A percentile compares a stretch with the other conserved stretches of the same genome.
These are phyloP conservation scores for Helianthus annuus DNA, from an alignment of 129 eudicot species.

Conservation along the genomic window DNA sequence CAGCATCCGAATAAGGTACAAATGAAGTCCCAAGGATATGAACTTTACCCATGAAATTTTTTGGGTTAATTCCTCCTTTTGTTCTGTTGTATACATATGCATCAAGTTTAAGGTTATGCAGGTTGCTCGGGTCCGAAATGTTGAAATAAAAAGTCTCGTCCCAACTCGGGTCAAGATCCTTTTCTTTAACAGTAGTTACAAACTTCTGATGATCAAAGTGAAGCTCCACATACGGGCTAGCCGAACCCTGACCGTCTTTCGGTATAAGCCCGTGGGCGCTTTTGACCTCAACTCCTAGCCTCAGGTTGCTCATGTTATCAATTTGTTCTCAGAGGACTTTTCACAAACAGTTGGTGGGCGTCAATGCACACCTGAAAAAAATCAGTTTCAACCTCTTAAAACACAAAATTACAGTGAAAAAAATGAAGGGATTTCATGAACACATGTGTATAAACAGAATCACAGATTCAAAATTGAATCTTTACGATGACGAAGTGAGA, in stretches of 20 bases:
- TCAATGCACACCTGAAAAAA: constrained; percentile 15
- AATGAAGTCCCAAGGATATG: constrained; percentile 69
- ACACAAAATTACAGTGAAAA: background rate
- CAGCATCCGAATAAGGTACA: constrained; percentile 83
- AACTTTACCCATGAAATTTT: constrained; percentile 80
- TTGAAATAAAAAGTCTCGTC: constrained; percentile 83
- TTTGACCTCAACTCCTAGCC: constrained; percentile 85
- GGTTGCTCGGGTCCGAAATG: constrained; percentile 62
- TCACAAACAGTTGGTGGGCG: constrained; percentile 22
- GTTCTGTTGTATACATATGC: constrained; percentile 59
- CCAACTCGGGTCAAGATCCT: constrained; percentile 88
- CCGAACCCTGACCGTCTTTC: constrained; percentile 85
- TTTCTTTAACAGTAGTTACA: constrained; percentile 73
- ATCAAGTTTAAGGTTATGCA: constrained; percentile 62
- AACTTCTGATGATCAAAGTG: constrained; percentile 74
- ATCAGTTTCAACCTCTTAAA: background rate
- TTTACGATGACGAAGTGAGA: constrained; percentile 9
- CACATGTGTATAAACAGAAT: background rate
- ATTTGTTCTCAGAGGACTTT: constrained; percentile 16
- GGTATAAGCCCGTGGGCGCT: constrained; percentile 76
- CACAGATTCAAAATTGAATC: constrained; percentile 21
- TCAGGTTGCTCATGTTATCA: constrained; percentile 60
- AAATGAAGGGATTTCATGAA: background rate
- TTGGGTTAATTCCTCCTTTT: constrained; percentile 42
- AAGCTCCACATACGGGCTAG: constrained; percentile 79